Conservation (phyloP, 169 alveolate species). For the Neospora caninum region DNA sequence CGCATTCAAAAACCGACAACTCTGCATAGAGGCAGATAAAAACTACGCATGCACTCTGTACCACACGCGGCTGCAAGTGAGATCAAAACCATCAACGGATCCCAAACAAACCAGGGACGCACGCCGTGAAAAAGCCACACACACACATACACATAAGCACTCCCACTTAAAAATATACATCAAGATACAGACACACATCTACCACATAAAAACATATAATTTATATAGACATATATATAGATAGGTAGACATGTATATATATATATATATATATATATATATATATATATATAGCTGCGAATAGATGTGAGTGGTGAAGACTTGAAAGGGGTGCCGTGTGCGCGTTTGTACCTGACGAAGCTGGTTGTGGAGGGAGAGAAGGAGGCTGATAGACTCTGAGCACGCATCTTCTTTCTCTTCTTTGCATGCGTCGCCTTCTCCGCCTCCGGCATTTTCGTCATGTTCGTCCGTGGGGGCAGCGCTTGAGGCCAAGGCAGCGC, state of each 20-base stretch:
- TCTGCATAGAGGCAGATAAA: too few species aligned
- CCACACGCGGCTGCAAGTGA: too few species aligned
- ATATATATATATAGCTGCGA: neutral
- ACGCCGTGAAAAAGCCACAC: too few species aligned
- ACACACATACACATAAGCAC: too few species aligned
- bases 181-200: too few species aligned
- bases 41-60: neutral
- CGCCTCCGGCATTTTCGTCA: neutral
- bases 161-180: too few species aligned
- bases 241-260: neutral
- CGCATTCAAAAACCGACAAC: neutral
- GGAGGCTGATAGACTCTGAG: neutral
- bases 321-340: neutral
- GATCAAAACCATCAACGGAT: too few species aligned
- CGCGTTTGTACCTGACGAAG: neutral
- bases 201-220: neutral
- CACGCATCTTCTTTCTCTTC: neutral
- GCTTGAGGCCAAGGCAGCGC: neutral
- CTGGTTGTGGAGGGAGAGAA: slow-evolving; percentile 13
- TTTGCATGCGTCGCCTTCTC: neutral
- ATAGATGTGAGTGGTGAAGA: neutral
- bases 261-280: neutral
- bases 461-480: neutral
- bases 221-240: neutral
- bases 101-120: too few species aligned